Base-by-base conservation (phyloP, 352 stramenopile species). In the Pythium graminicola region DNA sequence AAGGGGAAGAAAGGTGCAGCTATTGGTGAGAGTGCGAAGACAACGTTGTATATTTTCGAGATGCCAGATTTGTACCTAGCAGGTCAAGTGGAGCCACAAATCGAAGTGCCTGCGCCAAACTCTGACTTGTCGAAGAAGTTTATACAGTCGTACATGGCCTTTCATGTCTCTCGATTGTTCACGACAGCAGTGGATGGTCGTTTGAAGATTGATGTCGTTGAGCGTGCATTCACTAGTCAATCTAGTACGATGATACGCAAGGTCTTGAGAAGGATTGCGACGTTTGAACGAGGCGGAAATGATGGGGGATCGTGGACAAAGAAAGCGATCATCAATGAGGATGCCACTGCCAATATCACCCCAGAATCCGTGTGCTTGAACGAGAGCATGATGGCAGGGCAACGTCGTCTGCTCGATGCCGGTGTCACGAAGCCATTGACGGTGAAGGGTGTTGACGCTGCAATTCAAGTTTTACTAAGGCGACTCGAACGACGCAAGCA, bases 311-410 rank as follows among this genome's bases (percentile, higher is more conserved):
- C 73, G 78, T 93, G 83, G 83, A 89, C 86, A 42, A 90, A 87
- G 57, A 90, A 90, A 38, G 52, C 74, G 6, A 54, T 89, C 6
- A 76, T 80, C 40, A 89, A 69, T 42, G 78, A 89, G 44, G 82
- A 93, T 43, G 82, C 88, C 38, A 86, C 89, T 36, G 74, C 73
- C 2, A 87, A 65, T 36, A 85, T 93, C 42, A 72, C 73, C 2
- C 82, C 82, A 13, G 82, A 93, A 53, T 85, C 73, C 20, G 82
- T 93, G 14, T 93, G 82, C 50, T 65, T 93, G 23, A 89, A 93
- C 54, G 82, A 93, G 57, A 91, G 77, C 31, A 90, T 90, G 80
- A 93, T 93, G 82, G 80, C 79, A 24, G 82, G 82, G n/a, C 80
- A 93, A 48, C 62, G 81, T 17, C 69, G 76, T 14, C 66, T 93